Conservation (phyloP, 2,329 filamentous ascomycete genomes). For the Thielaviopsis euricoi region DNA sequence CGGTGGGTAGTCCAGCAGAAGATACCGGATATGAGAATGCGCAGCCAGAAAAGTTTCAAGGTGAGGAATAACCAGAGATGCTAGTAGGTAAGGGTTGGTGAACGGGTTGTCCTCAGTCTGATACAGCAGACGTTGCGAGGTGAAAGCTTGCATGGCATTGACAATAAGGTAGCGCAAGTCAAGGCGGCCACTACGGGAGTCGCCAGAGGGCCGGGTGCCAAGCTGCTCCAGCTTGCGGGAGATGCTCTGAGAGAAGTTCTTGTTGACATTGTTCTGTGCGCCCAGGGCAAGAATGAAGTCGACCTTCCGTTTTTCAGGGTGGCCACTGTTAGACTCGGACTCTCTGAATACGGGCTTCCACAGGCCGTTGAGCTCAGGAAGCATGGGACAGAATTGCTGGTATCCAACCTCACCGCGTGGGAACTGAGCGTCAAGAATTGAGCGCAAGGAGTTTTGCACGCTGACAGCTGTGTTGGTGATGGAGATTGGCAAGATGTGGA, state of each 20-base stretch:
- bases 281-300: slow-evolving; percentile 46
- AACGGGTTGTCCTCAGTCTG: slow-evolving; percentile 38
- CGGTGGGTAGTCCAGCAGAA: slow-evolving; percentile 41
- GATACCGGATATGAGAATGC: slow-evolving; percentile 35
- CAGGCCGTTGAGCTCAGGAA: slow-evolving; percentile 31
- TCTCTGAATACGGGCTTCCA: slow-evolving; percentile 37
- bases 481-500: slow-evolving; percentile 23
- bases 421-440: slow-evolving; percentile 34
- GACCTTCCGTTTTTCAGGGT: slow-evolving; percentile 24
- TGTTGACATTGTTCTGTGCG: slow-evolving; percentile 35
- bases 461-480: slow-evolving; percentile 31
- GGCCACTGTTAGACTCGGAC: slow-evolving; percentile 16
- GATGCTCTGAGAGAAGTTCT: slow-evolving; percentile 31
- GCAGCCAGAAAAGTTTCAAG: slow-evolving; percentile 41
- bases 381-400: slow-evolving; percentile 28
- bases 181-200: slow-evolving; percentile 37
- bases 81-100: slow-evolving; percentile 35
- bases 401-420: slow-evolving; percentile 30
- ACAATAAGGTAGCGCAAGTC: slow-evolving; percentile 44
- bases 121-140: slow-evolving; percentile 30
- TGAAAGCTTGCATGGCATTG: slow-evolving; percentile 42
- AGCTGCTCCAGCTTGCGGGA: slow-evolving; percentile 37
- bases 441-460: slow-evolving; percentile 40
- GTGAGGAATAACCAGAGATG: slow-evolving; percentile 41
- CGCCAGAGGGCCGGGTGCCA: slow-evolving; percentile 31